Conservation (phyloP, 208 protist species). For the Trypanosoma caninum region DNA sequence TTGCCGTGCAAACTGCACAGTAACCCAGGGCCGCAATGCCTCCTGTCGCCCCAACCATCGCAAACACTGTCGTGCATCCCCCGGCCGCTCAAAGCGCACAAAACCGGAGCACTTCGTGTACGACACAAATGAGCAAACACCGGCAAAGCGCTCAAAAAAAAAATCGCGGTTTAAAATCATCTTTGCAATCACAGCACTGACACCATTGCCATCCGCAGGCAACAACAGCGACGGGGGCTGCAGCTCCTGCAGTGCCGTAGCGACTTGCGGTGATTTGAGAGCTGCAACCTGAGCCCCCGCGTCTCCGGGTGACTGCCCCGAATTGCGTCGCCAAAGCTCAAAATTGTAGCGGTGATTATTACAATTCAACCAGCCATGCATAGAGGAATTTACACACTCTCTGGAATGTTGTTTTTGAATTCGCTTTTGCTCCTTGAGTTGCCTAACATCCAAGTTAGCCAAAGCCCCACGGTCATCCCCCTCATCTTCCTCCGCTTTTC, state of each 20-base stretch:
- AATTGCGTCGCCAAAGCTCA: too few species aligned
- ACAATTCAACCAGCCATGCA: too few species aligned
- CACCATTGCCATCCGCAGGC: not conserved
- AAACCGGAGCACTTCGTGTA: conserved; percentile 54
- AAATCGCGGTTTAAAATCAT: conserved; percentile 28
- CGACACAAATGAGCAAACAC: conserved; percentile 31
- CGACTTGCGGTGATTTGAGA: too few species aligned
- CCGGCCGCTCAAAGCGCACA: conserved; percentile 44
- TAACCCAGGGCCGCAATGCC: conserved; percentile 23
- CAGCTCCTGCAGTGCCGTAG: too few species aligned
- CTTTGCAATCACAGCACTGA: not conserved
- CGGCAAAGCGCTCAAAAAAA: conserved; percentile 52
- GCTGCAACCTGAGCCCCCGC: too few species aligned
- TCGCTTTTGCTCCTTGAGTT: too few species aligned
- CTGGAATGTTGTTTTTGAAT: too few species aligned
- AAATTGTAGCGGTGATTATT: too few species aligned
- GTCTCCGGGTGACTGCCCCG: too few species aligned
- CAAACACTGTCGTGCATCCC: conserved; percentile 46
- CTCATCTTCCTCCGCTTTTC: not conserved
- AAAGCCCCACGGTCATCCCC: too few species aligned
- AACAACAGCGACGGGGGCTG: not conserved
- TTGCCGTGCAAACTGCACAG: conserved; percentile 38
- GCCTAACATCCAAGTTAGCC: too few species aligned
- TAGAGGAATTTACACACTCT: too few species aligned
- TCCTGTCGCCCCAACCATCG: conserved; percentile 39